Percentiles rank a stretch among this genome's conserved stretches.
Conservation (phyloP, 2,329 filamentous ascomycete genomes). For the Nakataea oryzae region DNA sequence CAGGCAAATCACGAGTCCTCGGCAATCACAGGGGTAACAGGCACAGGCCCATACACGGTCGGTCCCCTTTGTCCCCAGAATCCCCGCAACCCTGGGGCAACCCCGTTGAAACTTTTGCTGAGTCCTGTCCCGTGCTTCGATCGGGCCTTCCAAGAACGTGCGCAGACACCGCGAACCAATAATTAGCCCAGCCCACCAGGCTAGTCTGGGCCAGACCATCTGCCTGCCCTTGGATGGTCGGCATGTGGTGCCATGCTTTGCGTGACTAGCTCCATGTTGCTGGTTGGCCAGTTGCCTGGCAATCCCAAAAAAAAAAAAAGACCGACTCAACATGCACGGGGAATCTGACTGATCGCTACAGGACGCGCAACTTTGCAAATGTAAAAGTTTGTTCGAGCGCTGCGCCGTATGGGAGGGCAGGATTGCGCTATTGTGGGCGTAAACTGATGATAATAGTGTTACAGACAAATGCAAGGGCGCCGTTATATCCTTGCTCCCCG, state of each 20-base stretch:
- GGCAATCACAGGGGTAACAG: too few relatives aligned
- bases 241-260: neutral
- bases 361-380: neutral
- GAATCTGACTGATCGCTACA: neutral
- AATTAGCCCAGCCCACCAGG: neutral
- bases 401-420: neutral
- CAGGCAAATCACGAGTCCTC: too few relatives aligned
- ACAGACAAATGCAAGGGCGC: neutral
- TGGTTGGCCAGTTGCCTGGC: neutral
- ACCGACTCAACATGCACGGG: neutral
- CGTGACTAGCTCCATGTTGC: neutral
- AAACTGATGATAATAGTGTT: neutral
- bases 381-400: neutral
- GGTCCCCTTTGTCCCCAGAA: neutral
- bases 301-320: too few relatives aligned
- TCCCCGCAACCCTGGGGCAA: neutral
- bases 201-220: too few relatives aligned
- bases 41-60: too few relatives aligned
- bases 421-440: neutral
- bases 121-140: neutral
- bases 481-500: neutral
- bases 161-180: neutral
- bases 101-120: neutral
- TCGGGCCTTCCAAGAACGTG: neutral
- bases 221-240: neutral